These are phyloP conservation scores for Nadsonia fulvescens DNA, from an alignment of 805 yeast genomes.

Conservation along the genomic window DNA sequence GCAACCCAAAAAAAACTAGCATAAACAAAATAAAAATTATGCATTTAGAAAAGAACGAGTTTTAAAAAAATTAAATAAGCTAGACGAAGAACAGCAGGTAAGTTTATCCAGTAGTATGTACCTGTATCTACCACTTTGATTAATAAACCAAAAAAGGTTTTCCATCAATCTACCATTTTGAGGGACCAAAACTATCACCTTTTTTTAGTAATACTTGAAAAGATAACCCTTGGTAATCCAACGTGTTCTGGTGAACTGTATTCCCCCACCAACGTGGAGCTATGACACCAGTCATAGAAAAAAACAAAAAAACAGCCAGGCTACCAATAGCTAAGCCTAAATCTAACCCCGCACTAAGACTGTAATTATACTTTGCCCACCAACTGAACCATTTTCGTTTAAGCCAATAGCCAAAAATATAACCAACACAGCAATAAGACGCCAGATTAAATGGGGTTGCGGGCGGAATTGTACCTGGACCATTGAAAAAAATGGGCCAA, in stretches of 20 bases:
- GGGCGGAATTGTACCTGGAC: slow-evolving; percentile 52
- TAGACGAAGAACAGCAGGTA: no score
- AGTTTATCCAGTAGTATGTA: no score
- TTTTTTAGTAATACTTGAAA: slow-evolving; percentile 1
- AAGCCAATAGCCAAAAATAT: slow-evolving; percentile 36
- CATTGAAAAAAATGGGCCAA: slow-evolving; percentile 50
- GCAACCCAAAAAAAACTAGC: no score
- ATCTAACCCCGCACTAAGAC: slow-evolving; percentile 46
- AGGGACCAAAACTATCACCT: slow-evolving; percentile 4
- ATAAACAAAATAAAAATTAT: no score
- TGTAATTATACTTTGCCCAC: slow-evolving; percentile 67
- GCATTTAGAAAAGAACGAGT: no score
- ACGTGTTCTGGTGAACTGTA: slow-evolving; percentile 6
- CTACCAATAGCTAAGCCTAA: slow-evolving; percentile 52
- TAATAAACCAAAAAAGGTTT: no score
- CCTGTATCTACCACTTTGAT: no score
- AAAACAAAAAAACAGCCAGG: slow-evolving; percentile 35
- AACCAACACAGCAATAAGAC: slow-evolving; percentile 36
- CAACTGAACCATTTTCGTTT: slow-evolving; percentile 39
- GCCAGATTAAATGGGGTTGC: slow-evolving; percentile 54
- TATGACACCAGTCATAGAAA: slow-evolving; percentile 24
- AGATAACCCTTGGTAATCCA: slow-evolving; percentile 1
- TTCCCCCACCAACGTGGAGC: slow-evolving; percentile 54
- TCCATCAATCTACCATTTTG: no score
- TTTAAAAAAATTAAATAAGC: no score